phyloP scores from a whole-genome alignment of 371 early-diverging fungal species.

The Nematocida ausubeli region DNA sequence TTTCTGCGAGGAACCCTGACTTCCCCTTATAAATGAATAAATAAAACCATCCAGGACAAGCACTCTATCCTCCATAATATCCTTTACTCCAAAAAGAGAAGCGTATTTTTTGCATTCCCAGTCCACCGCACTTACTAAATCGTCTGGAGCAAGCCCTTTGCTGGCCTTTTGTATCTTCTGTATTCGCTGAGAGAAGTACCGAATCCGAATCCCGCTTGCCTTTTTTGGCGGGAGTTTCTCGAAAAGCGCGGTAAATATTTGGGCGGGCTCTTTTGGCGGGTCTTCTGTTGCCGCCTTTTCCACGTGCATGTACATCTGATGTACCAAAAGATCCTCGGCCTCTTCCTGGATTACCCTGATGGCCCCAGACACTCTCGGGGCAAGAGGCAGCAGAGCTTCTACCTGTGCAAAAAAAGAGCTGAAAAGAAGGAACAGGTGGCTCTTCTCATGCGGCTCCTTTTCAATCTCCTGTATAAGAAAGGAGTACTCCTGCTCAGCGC shows the following conservation, averaged over 20 bases:
- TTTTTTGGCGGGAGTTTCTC: neutral
- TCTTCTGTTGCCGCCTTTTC: neutral
- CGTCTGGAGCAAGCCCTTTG: neutral
- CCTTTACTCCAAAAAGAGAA: neutral
- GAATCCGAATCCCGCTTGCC: neutral
- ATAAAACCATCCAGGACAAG: conserved; percentile 3
- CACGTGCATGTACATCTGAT: conserved; percentile 7
- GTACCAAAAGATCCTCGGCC: neutral
- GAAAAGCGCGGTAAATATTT: neutral
- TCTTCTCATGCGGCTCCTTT: neutral
- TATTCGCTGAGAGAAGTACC: neutral
- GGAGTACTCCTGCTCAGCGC: neutral
- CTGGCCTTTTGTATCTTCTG: neutral
- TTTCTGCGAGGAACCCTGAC: neutral
- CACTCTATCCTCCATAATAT: neutral
- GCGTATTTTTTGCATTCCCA: neutral
- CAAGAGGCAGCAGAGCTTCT: neutral
- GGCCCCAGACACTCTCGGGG: neutral
- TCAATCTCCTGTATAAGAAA: conserved; percentile 2
- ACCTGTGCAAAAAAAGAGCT: neutral
- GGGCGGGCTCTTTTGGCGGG: neutral
- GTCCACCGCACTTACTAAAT: neutral
- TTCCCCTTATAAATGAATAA: neutral
- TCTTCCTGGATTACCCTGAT: neutral
- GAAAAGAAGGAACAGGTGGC: neutral